Evolutionary conservation across 345 rosid species (phyloP).

Genomic region (Camelina neglecta): DNA sequence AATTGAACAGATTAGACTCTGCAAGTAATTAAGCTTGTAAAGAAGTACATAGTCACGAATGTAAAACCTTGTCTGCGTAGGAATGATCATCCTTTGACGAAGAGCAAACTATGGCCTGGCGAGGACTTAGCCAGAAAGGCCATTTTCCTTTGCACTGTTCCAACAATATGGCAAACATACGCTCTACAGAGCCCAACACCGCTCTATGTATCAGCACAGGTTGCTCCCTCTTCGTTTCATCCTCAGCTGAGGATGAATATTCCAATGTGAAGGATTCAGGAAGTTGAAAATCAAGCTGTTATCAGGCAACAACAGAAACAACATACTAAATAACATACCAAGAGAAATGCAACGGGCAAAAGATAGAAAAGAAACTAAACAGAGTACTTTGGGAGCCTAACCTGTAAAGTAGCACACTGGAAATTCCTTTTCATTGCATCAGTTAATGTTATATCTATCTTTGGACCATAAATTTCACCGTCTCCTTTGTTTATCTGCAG

Average conservation of each 20-base stretch:
- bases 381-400: constrained; percentile 30
- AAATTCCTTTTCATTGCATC: constrained; percentile 83
- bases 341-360: not conserved
- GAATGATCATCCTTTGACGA: not conserved
- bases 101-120: constrained; percentile 1
- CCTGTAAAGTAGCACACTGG: constrained; percentile 93
- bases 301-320: not conserved
- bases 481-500: constrained; percentile 75
- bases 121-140: constrained; percentile 73
- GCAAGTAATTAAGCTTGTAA: not conserved
- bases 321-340: not conserved
- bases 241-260: constrained; percentile 63
- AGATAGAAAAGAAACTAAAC: not conserved
- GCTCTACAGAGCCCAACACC: constrained; percentile 83
- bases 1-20: not conserved
- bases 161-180: constrained; percentile 78
- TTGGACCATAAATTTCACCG: constrained; percentile 94
- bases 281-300: constrained; percentile 44
- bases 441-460: constrained; percentile 85
- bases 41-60: not conserved
- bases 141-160: constrained; percentile 67
- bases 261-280: constrained; percentile 68
- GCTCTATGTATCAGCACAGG: constrained; percentile 92
- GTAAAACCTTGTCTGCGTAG: constrained; percentile 59
- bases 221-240: constrained; percentile 71